Evolutionary conservation across 2,329 filamentous ascomycete species (phyloP).

Genomic region (Colletotrichum shisoi): DNA sequence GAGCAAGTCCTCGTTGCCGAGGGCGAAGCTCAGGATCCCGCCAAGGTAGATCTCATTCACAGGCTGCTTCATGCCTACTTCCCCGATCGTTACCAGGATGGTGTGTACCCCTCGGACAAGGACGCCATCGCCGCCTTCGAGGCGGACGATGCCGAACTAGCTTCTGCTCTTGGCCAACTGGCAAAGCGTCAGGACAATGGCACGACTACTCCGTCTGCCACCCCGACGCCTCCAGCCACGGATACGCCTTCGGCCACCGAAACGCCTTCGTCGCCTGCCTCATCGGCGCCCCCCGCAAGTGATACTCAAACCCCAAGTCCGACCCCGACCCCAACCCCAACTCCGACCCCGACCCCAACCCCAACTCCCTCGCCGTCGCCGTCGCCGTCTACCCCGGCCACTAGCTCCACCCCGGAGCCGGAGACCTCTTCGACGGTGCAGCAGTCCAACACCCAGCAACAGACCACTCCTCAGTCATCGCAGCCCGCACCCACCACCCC

Average conservation of each 20-base stretch:
- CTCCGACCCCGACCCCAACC: constrained; percentile 41
- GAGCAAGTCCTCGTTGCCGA: constrained; percentile 20
- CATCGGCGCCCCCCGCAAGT: constrained; percentile 14
- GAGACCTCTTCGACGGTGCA: constrained; percentile 25
- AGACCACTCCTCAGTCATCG: constrained; percentile 30
- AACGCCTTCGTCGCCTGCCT: constrained; percentile 29
- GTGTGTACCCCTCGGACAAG: constrained; percentile 71
- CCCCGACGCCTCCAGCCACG: constrained; percentile 36
- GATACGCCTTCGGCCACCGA: constrained; percentile 37
- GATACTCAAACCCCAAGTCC: constrained; percentile 39
- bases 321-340: constrained; percentile 39
- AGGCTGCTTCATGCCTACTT: constrained; percentile 70
- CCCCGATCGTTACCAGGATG: constrained; percentile 70
- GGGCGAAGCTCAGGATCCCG: constrained; percentile 36
- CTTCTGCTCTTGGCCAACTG: constrained; percentile 69
- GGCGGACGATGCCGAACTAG: constrained; percentile 67
- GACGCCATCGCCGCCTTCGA: constrained; percentile 70
- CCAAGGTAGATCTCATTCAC: constrained; percentile 69
- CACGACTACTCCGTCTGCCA: constrained; percentile 41
- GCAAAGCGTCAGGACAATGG: constrained; percentile 65
- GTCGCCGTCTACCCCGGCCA: constrained; percentile 31
- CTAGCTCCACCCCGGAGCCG: constrained; percentile 27
- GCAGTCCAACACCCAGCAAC: constrained; percentile 33
- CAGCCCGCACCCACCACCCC: constrained; percentile 36
- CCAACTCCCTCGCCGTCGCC: constrained; percentile 42